Conservation (phyloP, 352 stramenopile genomes). For the Pythium oligandrum region DNA sequence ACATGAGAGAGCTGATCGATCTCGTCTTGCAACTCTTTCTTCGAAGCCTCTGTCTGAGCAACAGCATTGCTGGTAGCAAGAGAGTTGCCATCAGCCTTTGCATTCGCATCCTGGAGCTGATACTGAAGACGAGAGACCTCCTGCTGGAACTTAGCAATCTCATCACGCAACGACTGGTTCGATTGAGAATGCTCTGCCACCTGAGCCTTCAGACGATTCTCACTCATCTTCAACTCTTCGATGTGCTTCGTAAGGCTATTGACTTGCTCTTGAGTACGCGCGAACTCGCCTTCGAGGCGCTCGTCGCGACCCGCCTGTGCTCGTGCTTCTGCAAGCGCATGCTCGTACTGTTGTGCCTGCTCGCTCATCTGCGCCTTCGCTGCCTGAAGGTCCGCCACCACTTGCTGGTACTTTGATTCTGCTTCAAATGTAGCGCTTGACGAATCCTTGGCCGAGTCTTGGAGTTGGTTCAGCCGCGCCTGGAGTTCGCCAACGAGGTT, state of each 20-base stretch:
- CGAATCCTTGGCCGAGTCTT: conserved; percentile 54
- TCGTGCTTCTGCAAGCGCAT: conserved; percentile 12
- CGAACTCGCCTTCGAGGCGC: conserved; percentile 9
- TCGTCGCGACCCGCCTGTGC: conserved; percentile 6
- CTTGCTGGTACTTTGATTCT: conserved; percentile 54
- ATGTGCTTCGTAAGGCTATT: conserved; percentile 9
- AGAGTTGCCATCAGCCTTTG: conserved; percentile 17
- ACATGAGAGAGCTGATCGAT: conserved; percentile 43
- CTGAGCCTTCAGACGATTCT: conserved; percentile 9
- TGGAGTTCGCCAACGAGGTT: conserved; percentile 21
- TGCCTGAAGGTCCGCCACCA: conserved; percentile 29
- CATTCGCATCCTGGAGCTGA: conserved; percentile 21
- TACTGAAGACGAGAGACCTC: conserved; percentile 19
- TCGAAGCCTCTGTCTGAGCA: conserved; percentile 21
- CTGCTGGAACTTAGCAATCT: conserved; percentile 19
- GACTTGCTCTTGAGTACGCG: conserved; percentile 1
- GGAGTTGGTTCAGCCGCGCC: conserved; percentile 59
- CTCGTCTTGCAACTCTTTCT: conserved; percentile 36
- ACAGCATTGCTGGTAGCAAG: conserved; percentile 8
- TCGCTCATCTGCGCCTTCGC: conserved; percentile 21
- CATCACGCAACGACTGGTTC: conserved; percentile 5
- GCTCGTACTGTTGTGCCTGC: conserved; percentile 26
- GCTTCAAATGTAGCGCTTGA: conserved; percentile 49
- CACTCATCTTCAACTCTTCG: conserved; percentile 12
- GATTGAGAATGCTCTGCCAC: not conserved